Evolutionary conservation across 1,139 yeast species (phyloP), one percentile per base, ranked within the genome.

Genomic region (Pichia sp.): DNA sequence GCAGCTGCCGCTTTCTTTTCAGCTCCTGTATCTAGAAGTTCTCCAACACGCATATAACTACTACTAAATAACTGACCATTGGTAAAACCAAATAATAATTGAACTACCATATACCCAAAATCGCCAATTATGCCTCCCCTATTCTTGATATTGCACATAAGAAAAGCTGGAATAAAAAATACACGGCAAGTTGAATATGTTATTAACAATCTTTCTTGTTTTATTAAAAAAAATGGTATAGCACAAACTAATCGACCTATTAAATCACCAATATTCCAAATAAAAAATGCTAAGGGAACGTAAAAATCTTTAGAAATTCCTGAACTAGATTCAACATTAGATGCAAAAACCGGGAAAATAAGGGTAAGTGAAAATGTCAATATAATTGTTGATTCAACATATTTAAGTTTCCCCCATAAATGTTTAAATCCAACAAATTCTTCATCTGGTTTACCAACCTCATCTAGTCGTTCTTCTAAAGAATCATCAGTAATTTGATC

Each of bases 1-100:
- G 96, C 97, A 34, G 97, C 96, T 1, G 97, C 96, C 0, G 96
- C 96, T 53, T 86, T 89, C 61, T 80, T 82, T 58, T 87, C 94
- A 23, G 74, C 74, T 38, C 78, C 85, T 16, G 65, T 69, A 30
- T 71, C 74, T 49, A 82, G 70, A 45, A 71, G 69, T 22, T 71
- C 70, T 0, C 90, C 83, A 6, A 90, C 86, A 36, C 74, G 72
- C 90, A 90, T 87, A 64, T 90, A 85, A 47, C 89, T 75, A 25
- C 89, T 76, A 6, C 95, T 82, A 45, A 86, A 74, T 34, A 86
- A 69, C 56, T 89, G 95, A 4, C 98, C 98, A 59, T 87, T 89
- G 7, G 95, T 78, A 40, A 87, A 57, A 0, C 98, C 98, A 67
- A 87, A 92, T 10, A 76, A 45, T 45, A 87, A 75, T 62, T 89